phyloP scores from a whole-genome alignment of 2,329 filamentous ascomycete genomes.

The Fusarium sp. region DNA sequence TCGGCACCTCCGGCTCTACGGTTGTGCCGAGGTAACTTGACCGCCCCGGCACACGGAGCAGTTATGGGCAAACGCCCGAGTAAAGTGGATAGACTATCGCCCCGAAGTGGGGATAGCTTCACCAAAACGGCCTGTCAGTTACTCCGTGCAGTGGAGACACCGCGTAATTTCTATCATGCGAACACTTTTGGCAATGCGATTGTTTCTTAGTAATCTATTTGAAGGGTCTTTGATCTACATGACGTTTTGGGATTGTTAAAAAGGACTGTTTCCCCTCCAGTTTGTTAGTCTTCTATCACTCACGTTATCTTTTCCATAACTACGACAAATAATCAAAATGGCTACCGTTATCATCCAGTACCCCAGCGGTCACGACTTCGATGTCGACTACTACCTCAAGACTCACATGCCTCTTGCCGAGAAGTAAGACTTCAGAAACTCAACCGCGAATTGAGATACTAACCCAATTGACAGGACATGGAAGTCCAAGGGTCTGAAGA shows the following conservation, averaged over 20 bases:
- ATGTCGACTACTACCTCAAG: constrained; percentile 21
- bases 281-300: no score
- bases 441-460: not conserved
- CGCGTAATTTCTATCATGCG: not conserved
- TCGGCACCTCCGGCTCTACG: not conserved
- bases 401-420: constrained; percentile 8
- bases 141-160: not conserved
- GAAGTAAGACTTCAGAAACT: not conserved
- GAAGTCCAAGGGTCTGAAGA: not conserved
- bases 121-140: not conserved
- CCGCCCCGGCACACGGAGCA: not conserved
- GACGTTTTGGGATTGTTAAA: not conserved
- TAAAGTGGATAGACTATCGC: not conserved
- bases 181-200: not conserved
- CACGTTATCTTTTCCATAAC: no score
- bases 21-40: not conserved
- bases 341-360: constrained; percentile 17
- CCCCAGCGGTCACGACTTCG: constrained; percentile 20
- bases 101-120: not conserved
- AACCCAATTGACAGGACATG: not conserved
- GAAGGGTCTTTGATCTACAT: not conserved
- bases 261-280: no score
- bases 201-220: not conserved
- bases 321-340: not conserved
- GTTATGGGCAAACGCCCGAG: not conserved